Base-by-base conservation (phyloP, 2,329 filamentous ascomycete genomes). In the Aureobasidium sp. region DNA sequence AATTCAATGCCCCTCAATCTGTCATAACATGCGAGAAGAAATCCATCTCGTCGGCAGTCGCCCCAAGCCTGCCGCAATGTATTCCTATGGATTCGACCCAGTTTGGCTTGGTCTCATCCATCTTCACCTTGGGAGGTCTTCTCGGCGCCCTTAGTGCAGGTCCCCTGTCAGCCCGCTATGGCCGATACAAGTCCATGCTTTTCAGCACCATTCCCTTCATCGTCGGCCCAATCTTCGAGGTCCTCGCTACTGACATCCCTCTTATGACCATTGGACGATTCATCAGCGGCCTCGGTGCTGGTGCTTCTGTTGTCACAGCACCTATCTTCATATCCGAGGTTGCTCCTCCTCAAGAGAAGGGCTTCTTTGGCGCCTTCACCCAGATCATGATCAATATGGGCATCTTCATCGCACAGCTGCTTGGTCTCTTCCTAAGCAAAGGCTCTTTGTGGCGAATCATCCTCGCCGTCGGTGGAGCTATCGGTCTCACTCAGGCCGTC, bases 271-370 rank as follows among this genome's bases (percentile, higher is more conserved):
- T 89, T 17, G 94, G 93, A 5, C 84, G 94, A 26, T 78, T 96
- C 26, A 72, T 97, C 15, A 87, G 89, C 9, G 94, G 94, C 12
- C 72, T 96, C 1, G 92, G 90, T 7, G 92, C 92, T 6, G 94
- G 94, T 26, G 90, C 92, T 2, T 85, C 92, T 1, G 93, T 94
- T 2, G 94, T 99, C 24, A 90, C 97, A 39, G 92, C 95, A 2
- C 94, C 94, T 0, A 84, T 99, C 24, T 99, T 96, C 78, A 91
- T 99, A 68, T 92, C 91, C 50, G 94, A 99, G 75, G 84, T 97
- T 29, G 87, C 92, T 0, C 94, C 93, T 4, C 85, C 85, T 0
- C 77, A 80, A 32, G 68, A 71, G 65, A 73, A 72, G 64, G 73
- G 73, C n/a, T 85, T 96, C 65, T 97, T 96, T 68, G 85, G 85